phyloP scores from a whole-genome alignment of 2,329 filamentous ascomycete genomes.

The Curvularia spicifera region DNA sequence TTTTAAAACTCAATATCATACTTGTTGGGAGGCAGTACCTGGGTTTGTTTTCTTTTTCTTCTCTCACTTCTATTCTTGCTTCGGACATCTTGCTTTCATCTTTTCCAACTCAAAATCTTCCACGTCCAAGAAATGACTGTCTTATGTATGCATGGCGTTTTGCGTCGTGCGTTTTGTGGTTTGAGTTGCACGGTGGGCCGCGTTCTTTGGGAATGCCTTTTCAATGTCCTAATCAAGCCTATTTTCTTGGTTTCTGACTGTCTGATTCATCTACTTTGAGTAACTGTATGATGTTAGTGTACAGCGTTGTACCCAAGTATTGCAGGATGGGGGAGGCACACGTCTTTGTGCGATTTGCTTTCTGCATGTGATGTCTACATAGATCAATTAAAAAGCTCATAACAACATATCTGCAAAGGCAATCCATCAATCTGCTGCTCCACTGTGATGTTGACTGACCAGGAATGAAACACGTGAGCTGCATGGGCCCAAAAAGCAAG shows the following conservation, averaged over 20 bases:
- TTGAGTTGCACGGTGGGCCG: neutral
- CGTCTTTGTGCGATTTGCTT: neutral
- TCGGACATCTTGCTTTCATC: neutral
- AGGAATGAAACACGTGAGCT: neutral
- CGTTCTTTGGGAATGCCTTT: conserved; percentile 1
- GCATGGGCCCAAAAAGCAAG: conserved; percentile 11
- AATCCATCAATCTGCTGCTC: neutral
- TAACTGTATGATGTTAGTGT: conserved; percentile 5
- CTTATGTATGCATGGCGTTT: conserved; percentile 18
- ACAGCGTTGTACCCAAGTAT: conserved; percentile 2
- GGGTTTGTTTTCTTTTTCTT: conserved; percentile 1
- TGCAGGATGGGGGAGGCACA: neutral
- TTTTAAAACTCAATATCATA: conserved; percentile 14
- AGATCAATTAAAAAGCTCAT: neutral
- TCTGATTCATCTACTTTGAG: neutral
- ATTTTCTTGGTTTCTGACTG: neutral
- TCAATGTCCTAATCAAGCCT: conserved; percentile 11
- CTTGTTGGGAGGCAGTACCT: conserved; percentile 1
- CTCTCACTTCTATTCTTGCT: neutral
- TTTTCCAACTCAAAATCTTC: neutral
- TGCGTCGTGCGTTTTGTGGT: conserved; percentile 12
- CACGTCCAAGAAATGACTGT: conserved; percentile 12
- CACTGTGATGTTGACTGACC: neutral
- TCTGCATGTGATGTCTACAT: neutral
- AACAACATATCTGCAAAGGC: neutral